Evolutionary conservation across 139 green algal genomes (phyloP).

Genomic region (Picochlorum sp.): DNA sequence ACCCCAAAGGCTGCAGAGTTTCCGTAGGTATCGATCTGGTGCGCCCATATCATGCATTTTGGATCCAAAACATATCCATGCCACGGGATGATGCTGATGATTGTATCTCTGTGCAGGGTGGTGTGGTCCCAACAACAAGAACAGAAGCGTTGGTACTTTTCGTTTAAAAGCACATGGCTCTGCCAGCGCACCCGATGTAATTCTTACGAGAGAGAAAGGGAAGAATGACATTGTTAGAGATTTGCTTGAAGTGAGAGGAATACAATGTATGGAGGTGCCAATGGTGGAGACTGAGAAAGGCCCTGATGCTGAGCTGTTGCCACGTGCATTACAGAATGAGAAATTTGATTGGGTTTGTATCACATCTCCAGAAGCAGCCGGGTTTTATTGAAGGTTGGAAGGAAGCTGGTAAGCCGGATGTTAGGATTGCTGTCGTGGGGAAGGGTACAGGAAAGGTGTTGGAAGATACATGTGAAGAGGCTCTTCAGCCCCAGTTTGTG

Average conservation of each 20-base stretch:
- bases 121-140: too few species aligned
- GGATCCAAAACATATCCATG: too few species aligned
- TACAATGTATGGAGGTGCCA: conserved; percentile 64
- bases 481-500: conserved; percentile 15
- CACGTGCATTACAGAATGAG: conserved; percentile 14
- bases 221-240: conserved; percentile 73
- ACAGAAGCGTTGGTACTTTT: too few species aligned
- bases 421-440: conserved; percentile 65
- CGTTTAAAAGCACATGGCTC: neutral
- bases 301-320: conserved; percentile 51
- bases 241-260: conserved; percentile 30
- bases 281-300: conserved; percentile 66
- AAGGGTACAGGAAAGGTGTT: conserved; percentile 59
- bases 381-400: conserved; percentile 79
- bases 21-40: too few species aligned
- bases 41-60: too few species aligned
- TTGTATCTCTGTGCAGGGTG: too few species aligned
- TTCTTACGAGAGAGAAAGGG: conserved; percentile 73
- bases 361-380: conserved; percentile 76
- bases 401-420: conserved; percentile 46
- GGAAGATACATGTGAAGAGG: conserved; percentile 14
- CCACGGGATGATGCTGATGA: too few species aligned
- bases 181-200: conserved; percentile 32
- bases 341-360: conserved; percentile 70
- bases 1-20: too few species aligned